Evolutionary conservation across 352 stramenopile species (phyloP), one percentile per base, ranked within the genome.

Genomic region (Aphanomyces invadans): DNA sequence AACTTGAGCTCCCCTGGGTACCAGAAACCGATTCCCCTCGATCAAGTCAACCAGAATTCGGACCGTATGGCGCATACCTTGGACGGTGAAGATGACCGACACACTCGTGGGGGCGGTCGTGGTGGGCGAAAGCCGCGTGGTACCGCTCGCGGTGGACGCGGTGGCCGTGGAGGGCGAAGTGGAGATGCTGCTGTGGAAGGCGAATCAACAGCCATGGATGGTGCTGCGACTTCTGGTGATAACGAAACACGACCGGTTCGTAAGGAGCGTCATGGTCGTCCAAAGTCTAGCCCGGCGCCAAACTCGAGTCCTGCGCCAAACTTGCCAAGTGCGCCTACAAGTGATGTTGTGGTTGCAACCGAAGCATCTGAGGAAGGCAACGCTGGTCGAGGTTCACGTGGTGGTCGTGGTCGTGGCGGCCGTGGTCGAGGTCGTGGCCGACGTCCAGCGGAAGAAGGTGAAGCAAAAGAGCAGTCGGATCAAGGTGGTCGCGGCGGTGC

Each of bases 1-100:
- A 74, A 90, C 60, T 74, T 66, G 49, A 70, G 73, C 3, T 73
- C 90, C 31, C 71, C 78, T 5, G 82, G 81, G 3, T 92, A 92
- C 66, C 83, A 91, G 65, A 83, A 75, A 57, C 86, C 83, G 33
- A 82, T 94, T 26, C 76, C 83, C 25, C 1, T 32, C 7, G 49
- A 57, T 11, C 25, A 57, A 38, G 49, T 57, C 4, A 32, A 21
- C 49, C 15, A 32, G 29, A 28, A 36, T 42, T 10, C 53, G n/a
- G 29, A 21, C 17, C n/a, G 26, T 29, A 32, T 29, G 29, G 38
- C 28, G 52, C 38, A 33, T 7, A 39, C 12, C 33, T 64, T 29
- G 38, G 53, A 42, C 15, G 38, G 11, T 25, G 59, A 29, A 53
- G 38, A 26, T 65, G 38, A 28, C 21, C 56, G 12, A 25, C 44